Evolutionary conservation across 176 grass and related monocot genomes (phyloP).

Genomic region (Chloris gayana): DNA sequence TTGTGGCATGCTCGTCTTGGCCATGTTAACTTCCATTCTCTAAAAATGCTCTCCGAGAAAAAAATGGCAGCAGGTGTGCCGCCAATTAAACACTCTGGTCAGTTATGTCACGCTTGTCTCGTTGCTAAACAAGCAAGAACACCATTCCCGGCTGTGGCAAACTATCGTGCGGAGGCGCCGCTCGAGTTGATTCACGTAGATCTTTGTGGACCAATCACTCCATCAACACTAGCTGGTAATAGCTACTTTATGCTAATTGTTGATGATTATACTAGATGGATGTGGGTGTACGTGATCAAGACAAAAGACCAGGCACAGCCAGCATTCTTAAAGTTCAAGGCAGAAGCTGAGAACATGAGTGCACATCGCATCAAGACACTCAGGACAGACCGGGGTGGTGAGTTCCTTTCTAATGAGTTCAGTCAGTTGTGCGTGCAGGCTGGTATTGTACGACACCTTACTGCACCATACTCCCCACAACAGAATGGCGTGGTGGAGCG

Average conservation of each 20-base stretch:
- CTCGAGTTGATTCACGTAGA: background rate
- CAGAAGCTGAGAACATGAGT: background rate
- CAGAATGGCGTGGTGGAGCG: background rate
- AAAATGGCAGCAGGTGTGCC: background rate
- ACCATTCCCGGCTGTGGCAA: background rate
- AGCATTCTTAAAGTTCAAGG: background rate
- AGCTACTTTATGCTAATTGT: background rate
- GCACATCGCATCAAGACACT: background rate
- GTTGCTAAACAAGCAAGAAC: background rate
- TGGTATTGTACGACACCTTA: background rate
- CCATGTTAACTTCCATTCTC: background rate
- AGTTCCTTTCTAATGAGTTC: background rate
- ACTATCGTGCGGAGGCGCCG: background rate
- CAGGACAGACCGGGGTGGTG: background rate
- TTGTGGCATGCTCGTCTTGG: background rate
- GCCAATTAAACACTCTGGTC: background rate
- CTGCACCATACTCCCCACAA: background rate
- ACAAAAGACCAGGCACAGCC: background rate
- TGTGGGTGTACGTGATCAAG: background rate
- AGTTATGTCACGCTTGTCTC: background rate
- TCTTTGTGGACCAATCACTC: background rate
- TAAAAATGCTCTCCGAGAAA: background rate
- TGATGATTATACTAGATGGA: background rate
- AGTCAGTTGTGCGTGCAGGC: accelerated
- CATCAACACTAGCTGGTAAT: background rate